Conservation (phyloP, 495 filamentous ascomycete genomes). For the Aspergillus ellipticus region DNA sequence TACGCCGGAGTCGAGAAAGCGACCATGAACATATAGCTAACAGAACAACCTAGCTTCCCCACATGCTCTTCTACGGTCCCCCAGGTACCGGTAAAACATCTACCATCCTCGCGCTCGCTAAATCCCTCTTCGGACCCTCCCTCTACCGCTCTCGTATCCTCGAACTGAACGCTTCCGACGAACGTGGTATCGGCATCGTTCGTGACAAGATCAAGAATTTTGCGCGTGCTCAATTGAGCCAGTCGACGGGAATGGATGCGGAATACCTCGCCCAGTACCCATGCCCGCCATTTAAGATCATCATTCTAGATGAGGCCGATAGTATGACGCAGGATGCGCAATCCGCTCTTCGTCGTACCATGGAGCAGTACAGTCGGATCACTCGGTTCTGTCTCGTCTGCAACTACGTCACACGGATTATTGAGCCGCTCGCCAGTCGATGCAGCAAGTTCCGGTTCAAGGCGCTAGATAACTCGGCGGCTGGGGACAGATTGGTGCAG, state of each 20-base stretch:
- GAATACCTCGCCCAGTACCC: constrained; percentile 75
- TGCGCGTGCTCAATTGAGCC: constrained; percentile 86
- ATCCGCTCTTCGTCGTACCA: constrained; percentile 84
- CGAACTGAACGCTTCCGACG: constrained; percentile 97
- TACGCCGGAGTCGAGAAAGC: neutral
- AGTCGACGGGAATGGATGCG: constrained; percentile 59
- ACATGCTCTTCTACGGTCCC: constrained; percentile 96
- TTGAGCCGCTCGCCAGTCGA: constrained; percentile 84
- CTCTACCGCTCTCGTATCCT: constrained; percentile 91
- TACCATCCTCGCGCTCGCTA: constrained; percentile 91
- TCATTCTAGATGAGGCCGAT: constrained; percentile 96
- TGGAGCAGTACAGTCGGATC: constrained; percentile 97
- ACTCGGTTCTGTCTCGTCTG: constrained; percentile 97
- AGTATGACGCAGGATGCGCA: constrained; percentile 99
- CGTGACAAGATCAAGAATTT: constrained; percentile 99
- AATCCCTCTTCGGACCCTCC: constrained; percentile 95
- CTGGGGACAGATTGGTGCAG: constrained; percentile 66
- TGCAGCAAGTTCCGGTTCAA: constrained; percentile 99
- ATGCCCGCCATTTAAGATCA: constrained; percentile 97
- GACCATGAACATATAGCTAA: neutral
- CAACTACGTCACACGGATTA: constrained; percentile 98
- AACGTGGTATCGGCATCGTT: constrained; percentile 94
- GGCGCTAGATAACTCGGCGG: constrained; percentile 79
- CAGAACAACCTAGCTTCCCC: constrained; percentile 75
- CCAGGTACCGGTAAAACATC: constrained; percentile 4